These are phyloP conservation scores for Rhizophlyctis rosea DNA, from an alignment of 192 early-diverging fungal species.

Conservation along the genomic window DNA sequence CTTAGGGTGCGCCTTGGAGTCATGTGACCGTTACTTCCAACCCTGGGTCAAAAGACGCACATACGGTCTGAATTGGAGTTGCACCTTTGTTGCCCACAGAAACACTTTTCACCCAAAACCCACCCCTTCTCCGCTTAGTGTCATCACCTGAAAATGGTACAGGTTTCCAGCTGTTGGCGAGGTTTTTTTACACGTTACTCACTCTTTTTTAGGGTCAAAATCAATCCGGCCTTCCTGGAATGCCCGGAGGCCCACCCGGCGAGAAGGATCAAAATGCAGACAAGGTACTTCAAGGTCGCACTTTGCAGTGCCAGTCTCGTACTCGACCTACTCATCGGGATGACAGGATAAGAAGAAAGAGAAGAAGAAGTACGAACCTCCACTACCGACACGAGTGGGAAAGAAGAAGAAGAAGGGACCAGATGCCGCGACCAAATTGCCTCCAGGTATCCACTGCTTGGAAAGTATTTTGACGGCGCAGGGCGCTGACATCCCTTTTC, in stretches of 20 bases:
- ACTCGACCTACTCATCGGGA: constrained; percentile 4
- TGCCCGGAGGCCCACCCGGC: constrained; percentile 48
- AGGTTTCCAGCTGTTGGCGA: too few relatives aligned
- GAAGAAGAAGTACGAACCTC: constrained; percentile 94
- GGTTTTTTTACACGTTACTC: too few relatives aligned
- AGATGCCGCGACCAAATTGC: constrained; percentile 86
- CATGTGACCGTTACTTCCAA: too few relatives aligned
- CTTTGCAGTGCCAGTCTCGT: neutral
- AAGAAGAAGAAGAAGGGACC: constrained; percentile 97
- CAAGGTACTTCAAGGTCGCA: constrained; percentile 27
- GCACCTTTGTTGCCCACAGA: too few relatives aligned
- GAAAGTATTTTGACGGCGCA: too few relatives aligned
- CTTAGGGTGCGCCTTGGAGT: too few relatives aligned
- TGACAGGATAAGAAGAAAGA: constrained; percentile 69
- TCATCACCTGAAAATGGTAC: too few relatives aligned
- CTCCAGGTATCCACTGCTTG: constrained; percentile 68
- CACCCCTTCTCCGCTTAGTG: too few relatives aligned
- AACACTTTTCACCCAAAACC: too few relatives aligned
- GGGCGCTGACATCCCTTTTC: constrained; percentile 10
- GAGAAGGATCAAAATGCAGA: constrained; percentile 63
- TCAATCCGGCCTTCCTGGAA: constrained; percentile 71
- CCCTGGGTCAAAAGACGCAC: too few relatives aligned
- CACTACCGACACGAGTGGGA: constrained; percentile 96
- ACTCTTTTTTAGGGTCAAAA: constrained; percentile 89
- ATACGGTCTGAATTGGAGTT: too few relatives aligned